Evolutionary conservation across 2,329 filamentous ascomycete species (phyloP), one percentile per base, ranked within the genome.

Genomic region (Penicillium sp.): DNA sequence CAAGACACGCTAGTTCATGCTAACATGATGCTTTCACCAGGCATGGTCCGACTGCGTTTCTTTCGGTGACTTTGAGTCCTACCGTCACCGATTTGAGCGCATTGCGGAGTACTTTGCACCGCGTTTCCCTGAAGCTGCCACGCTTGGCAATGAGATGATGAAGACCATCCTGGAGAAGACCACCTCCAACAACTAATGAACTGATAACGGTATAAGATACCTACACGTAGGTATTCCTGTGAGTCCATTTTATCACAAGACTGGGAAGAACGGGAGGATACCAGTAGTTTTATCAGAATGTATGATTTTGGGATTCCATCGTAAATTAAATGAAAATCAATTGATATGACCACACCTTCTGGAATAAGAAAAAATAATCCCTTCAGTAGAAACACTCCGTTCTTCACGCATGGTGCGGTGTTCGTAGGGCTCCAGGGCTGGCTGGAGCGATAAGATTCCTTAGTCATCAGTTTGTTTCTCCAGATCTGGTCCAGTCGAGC

Each of bases 71-170:
- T 97, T 97, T 71, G 90, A 96, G 65, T 90, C 90, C 38, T 99
- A 96, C 82, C 84, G 89, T 65, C 90, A 95, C 80, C 86, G 95
- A 58, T 99, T 99, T 71, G 86, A 94, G 71, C 87, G 86, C 65
- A 96, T 95, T 51, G 93, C 97, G 75, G 81, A 81, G 63, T 99
- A 96, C 80, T 99, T 99, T 75, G 87, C 92, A 73, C 91, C 92
- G 2, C 81, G 93, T 33, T 97, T 99, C 71, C 85, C 86, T 1
- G 93, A 95, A 72, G 94, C 94, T 6, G 91, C 88, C 52, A 86
- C 88, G 67, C 80, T 99, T 38, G 94, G 94, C 3, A 96, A 97
- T 72, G 89, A 93, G 73, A 99, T 99, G 94, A 95, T 99, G 76
- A 92, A 89, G 80, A 94, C 91, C 45, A 94, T 99, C 68, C 77